Conservation (phyloP, 2,329 filamentous ascomycete genomes). For the Cercospora citrullina region DNA sequence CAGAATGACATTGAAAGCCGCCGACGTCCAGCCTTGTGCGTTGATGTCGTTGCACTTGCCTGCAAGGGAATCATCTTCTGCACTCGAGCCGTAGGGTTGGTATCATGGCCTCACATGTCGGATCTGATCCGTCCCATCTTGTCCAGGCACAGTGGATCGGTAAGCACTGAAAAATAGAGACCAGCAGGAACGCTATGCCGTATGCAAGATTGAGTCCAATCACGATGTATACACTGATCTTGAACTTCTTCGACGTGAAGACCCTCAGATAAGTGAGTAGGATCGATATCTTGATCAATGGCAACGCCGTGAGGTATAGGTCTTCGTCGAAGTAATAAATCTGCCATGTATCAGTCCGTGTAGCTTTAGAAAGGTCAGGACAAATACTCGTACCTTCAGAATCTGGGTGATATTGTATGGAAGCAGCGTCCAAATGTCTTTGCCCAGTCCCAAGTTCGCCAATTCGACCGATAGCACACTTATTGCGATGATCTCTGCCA, state of each 20-base stretch:
- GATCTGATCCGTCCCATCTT: constrained; percentile 19
- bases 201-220: constrained; percentile 24
- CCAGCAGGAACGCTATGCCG: constrained; percentile 20
- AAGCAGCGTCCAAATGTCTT: constrained; percentile 29
- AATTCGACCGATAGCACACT: constrained; percentile 15
- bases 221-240: constrained; percentile 12
- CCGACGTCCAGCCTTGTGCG: constrained; percentile 26
- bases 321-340: constrained; percentile 24
- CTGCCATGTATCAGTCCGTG: not conserved
- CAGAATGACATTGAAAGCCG: constrained; percentile 25
- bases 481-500: constrained; percentile 21
- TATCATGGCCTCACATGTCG: constrained; percentile 5
- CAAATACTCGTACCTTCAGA: constrained; percentile 7
- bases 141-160: constrained; percentile 22
- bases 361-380: not conserved
- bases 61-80: not conserved
- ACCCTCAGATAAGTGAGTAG: constrained; percentile 25
- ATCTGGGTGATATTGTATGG: constrained; percentile 24
- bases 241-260: constrained; percentile 27
- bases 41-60: constrained; percentile 26
- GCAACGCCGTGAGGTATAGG: constrained; percentile 22
- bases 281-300: constrained; percentile 26
- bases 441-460: constrained; percentile 28
- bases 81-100: not conserved
- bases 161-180: constrained; percentile 26